Base-by-base conservation (phyloP, 768 basidiomycete species). In the Phaffia australis region DNA sequence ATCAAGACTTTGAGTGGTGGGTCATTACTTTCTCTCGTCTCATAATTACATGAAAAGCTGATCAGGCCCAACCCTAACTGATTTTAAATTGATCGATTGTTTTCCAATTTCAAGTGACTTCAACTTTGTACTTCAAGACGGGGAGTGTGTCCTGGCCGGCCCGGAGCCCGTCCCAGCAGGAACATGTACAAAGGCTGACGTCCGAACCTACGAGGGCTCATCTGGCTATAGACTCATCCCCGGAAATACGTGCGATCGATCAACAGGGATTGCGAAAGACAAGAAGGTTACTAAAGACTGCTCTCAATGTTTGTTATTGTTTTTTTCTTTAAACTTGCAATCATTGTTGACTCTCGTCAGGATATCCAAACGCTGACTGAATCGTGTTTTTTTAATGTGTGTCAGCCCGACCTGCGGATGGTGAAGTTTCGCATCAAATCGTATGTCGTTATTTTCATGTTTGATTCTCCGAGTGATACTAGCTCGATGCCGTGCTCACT, bases 1-100 rank as follows among this genome's bases (percentile, higher is more conserved):
- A 90, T 69, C 84, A 84, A 16, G 95, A 99, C 74, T 99, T 84
- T 71, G 95, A 99, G 76, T 99, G 94, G 92, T 93, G 71, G 25
- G 78, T 69, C 70, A 2, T n/a, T 32, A 9, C 47, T 25, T 1
- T 49, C 47, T 48, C 18, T 25, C 56, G 9, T 29, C 4, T 9
- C 23, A 6, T 57, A 57, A 23, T 57, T 6, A 25, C 56, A 25
- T 27, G 8, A 23, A 57, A 32, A 32, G 18, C 2, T 25, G n/a
- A 11, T 27, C 9, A 11, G 25, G 19, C 32, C 21, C 42, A 54
- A 4, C 25, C 23, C 21, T 42, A 0, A 7, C 56, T 54, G 5
- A 9, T 15, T 23, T 64, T 25, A 56, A 16, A 21, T 23, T 14
- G 6, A 19, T 7, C 19, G 21, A 8, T 4, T 35, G 42, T 23